Evolutionary conservation across 495 filamentous ascomycete genomes (phyloP).

Genomic region (Daldinia loculata): DNA sequence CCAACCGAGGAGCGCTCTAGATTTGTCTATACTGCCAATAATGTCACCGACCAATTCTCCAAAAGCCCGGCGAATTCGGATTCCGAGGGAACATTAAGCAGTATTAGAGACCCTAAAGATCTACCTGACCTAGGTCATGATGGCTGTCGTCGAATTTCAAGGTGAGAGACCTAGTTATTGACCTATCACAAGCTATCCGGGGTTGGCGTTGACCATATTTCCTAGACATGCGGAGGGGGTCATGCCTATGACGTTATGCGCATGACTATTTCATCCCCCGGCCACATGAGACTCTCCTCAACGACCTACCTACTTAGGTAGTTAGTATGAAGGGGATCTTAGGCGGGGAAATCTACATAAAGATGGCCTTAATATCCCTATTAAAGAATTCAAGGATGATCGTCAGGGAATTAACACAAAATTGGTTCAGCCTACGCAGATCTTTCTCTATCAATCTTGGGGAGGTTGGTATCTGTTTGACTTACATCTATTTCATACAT

Average conservation of each 20-base stretch:
- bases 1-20: background rate
- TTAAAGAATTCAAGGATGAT: conserved; percentile 8
- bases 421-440: conserved; percentile 16
- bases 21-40: background rate
- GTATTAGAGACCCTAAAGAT: background rate
- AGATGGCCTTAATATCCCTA: conserved; percentile 16
- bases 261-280: conserved; percentile 18
- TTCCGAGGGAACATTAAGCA: background rate
- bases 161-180: background rate
- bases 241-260: conserved; percentile 10
- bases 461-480: background rate
- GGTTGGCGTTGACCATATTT: conserved; percentile 2
- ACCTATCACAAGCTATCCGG: conserved; percentile 13
- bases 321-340: background rate
- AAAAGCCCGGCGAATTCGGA: background rate
- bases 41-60: conserved; percentile 4
- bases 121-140: conserved; percentile 1
- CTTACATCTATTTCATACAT: background rate
- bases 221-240: conserved; percentile 18
- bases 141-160: background rate
- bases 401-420: background rate
- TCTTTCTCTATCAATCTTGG: conserved; percentile 9
- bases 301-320: conserved; percentile 7
- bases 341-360: conserved; percentile 18
- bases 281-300: conserved; percentile 13